phyloP scores from a whole-genome alignment of 305 asterid species.

The Solanum hybrid region DNA sequence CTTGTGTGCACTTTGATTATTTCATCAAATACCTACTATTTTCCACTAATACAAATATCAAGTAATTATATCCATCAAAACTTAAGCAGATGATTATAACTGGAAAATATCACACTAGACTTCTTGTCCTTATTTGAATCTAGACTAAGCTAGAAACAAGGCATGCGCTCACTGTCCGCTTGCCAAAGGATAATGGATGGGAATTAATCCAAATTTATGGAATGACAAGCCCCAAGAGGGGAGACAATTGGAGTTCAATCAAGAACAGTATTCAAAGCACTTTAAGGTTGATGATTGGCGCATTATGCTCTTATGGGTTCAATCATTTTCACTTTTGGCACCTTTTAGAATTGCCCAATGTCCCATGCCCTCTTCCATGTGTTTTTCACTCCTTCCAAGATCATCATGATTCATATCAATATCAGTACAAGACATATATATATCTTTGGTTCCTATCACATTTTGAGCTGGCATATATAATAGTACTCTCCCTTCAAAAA shows the following conservation, averaged over 20 bases:
- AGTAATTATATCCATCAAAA: too few relatives aligned
- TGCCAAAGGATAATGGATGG: not conserved
- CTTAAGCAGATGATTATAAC: not conserved
- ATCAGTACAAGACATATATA: not conserved
- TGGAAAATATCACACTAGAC: not conserved
- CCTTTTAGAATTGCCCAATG: conserved; percentile 8
- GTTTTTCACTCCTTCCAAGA: conserved; percentile 4
- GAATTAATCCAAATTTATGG: not conserved
- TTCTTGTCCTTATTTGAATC: not conserved
- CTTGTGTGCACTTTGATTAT: not conserved
- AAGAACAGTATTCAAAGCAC: not conserved
- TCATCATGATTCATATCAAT: not conserved
- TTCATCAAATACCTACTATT: not conserved
- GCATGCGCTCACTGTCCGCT: not conserved
- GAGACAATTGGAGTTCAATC: not conserved
- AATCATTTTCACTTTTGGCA: conserved; percentile 6
- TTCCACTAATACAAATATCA: not conserved
- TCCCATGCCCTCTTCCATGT: conserved; percentile 1
- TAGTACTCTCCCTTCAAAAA: not conserved
- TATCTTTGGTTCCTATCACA: not conserved
- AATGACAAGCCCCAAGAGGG: not conserved
- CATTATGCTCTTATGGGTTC: conserved; percentile 4
- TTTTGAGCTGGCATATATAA: not conserved
- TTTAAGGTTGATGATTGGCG: conserved; percentile 7
- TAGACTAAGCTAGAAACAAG: not conserved